Percentiles rank a stretch among this genome's conserved stretches.
Evolutionary conservation across 2,329 filamentous ascomycete species (phyloP).

Genomic region (Mollisiaceae sp.): DNA sequence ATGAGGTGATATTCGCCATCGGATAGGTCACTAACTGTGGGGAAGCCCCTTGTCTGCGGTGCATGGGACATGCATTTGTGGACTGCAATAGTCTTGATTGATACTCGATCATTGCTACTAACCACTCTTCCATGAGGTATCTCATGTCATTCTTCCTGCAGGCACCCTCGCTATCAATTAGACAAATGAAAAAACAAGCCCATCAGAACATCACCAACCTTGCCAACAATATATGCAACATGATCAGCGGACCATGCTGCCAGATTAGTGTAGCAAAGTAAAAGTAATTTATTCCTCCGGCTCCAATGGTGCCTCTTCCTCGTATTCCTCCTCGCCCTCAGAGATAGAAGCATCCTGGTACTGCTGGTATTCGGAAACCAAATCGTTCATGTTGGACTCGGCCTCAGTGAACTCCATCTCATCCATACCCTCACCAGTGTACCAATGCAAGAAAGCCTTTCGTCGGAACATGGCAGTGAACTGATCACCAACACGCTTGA

Average conservation of each 20-base stretch:
- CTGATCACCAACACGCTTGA: constrained; percentile 99
- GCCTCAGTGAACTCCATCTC: constrained; percentile 99
- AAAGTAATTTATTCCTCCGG: constrained; percentile 59
- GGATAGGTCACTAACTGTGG: constrained; percentile 16
- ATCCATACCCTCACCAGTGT: constrained; percentile 99
- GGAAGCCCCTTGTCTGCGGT: constrained; percentile 15
- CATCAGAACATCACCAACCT: constrained; percentile 35
- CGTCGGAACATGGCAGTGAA: constrained; percentile 99
- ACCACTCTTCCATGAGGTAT: constrained; percentile 35
- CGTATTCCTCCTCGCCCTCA: constrained; percentile 91
- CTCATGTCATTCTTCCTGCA: constrained; percentile 28
- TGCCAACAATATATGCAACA: constrained; percentile 34
- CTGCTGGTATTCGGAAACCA: constrained; percentile 99
- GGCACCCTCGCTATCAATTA: constrained; percentile 37
- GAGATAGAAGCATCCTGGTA: constrained; percentile 99
- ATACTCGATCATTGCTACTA: constrained; percentile 37
- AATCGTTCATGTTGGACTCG: constrained; percentile 99
- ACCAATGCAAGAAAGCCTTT: constrained; percentile 99
- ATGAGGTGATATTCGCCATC: neutral
- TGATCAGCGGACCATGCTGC: constrained; percentile 32
- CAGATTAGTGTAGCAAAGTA: constrained; percentile 30
- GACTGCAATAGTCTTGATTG: constrained; percentile 34
- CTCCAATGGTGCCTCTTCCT: constrained; percentile 79
- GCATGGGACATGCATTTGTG: constrained; percentile 26
- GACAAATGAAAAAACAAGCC: constrained; percentile 36